These are phyloP conservation scores for Colletotrichum chlorophyti DNA, from an alignment of 2,329 filamentous ascomycete species.

Conservation along the genomic window DNA sequence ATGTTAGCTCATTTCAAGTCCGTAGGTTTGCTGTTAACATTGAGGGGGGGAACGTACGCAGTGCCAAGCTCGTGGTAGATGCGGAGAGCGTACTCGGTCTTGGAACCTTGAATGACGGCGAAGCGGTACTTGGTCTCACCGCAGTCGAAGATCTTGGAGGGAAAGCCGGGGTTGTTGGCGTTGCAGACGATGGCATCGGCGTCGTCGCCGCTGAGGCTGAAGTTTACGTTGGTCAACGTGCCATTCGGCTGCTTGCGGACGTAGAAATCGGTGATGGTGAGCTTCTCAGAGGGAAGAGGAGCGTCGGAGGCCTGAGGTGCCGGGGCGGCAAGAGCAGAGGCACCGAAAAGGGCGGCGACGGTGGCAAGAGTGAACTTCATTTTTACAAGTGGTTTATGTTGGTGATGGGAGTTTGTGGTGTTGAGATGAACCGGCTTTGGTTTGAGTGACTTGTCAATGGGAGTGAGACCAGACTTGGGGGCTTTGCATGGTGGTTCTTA, in stretches of 20 bases:
- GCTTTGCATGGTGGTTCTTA: too few species aligned
- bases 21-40: background rate
- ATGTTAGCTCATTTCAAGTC: background rate
- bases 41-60: slow-evolving; percentile 30
- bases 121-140: slow-evolving; percentile 38
- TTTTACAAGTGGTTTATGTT: slow-evolving; percentile 1
- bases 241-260: slow-evolving; percentile 32
- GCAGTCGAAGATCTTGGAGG: slow-evolving; percentile 34
- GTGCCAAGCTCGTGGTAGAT: slow-evolving; percentile 33
- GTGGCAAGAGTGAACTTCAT: slow-evolving; percentile 34
- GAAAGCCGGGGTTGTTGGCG: slow-evolving; percentile 27
- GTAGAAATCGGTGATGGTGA: slow-evolving; percentile 32
- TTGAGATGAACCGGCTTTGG: background rate
- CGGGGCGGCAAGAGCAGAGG: slow-evolving; percentile 30
- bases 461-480: too few species aligned
- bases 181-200: slow-evolving; percentile 28
- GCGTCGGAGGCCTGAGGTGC: slow-evolving; percentile 1
- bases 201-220: slow-evolving; percentile 32
- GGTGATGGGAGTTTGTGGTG: background rate
- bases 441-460: background rate
- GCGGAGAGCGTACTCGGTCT: slow-evolving; percentile 30
- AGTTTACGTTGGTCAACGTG: slow-evolving; percentile 29
- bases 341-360: slow-evolving; percentile 30
- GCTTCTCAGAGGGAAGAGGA: slow-evolving; percentile 31
- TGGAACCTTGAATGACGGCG: slow-evolving; percentile 29